Base-by-base conservation (phyloP, 345 rosid genomes). In the Balakata baccata region DNA sequence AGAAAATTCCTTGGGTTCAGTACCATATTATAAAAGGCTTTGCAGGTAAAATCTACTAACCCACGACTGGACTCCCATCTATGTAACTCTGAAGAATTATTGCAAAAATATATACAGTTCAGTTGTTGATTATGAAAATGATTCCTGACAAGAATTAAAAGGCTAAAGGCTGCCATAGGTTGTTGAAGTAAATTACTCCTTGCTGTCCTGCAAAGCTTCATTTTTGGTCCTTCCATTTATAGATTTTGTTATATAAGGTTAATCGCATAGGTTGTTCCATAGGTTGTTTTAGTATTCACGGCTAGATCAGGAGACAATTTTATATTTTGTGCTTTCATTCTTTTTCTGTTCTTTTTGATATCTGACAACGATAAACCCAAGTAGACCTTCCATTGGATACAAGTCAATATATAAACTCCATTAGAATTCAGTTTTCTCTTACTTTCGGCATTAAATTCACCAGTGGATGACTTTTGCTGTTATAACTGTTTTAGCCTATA, bases 11-110 rank as follows among this genome's bases (percentile, higher is more conserved):
- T 50, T 88, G 94, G 96, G 87, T 66, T 71, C 80, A 75, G 75
- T 39, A 37, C 51, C 90, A 88, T 62, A 84, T 92, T 75, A 82
- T 76, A 23, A 90, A 86, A 74, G 98, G 97, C 37, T 94, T 94
- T 78, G 70, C 84, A 66, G 96, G 97, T 91, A 81, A 6, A 69
- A 47, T 66, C 54, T 18, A 65, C 47, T 6, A 3, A 14, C 17
- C 25, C 62, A 52, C 14, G 11, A 69, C 17, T 18, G 17, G 18
- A 22, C 6, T 13, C 11, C n/a, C 20, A 11, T 25, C 6, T 57
- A 50, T 64, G 6, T 11, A 45, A 43, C 13, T 20, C 16, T 45
- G 18, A 65, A 45, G 16, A 20, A 45, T 23, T 65, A 37, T 25
- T 65, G 52, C 10, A 43, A 45, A 9, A n/a, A 47, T 16, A 13